Conservation (phyloP, 805 yeast species). For the Metschnikowia shivogae region DNA sequence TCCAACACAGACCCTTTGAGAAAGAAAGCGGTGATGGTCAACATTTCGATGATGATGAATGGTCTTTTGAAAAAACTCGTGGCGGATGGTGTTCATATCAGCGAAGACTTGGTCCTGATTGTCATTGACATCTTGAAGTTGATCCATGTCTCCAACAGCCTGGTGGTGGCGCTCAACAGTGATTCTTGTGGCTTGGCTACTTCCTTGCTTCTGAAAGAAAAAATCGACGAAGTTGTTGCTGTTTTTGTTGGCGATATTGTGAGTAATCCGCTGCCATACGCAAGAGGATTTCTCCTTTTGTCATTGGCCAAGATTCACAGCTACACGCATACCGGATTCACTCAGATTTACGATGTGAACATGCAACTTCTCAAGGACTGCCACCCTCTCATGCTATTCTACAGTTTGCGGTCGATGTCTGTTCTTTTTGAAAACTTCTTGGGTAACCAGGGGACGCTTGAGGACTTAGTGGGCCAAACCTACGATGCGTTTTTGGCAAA, state of each 20-base stretch:
- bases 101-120: slow-evolving; percentile 37
- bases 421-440: slow-evolving; percentile 54
- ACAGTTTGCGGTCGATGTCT: slow-evolving; percentile 60
- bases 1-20: slow-evolving; percentile 31
- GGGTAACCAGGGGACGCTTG: slow-evolving; percentile 41
- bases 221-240: slow-evolving; percentile 24
- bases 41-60: slow-evolving; percentile 61
- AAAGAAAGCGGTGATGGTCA: slow-evolving; percentile 50
- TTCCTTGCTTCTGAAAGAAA: slow-evolving; percentile 18
- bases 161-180: slow-evolving; percentile 46
- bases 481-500: slow-evolving; percentile 32
- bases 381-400: slow-evolving; percentile 76
- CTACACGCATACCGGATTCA: slow-evolving; percentile 26
- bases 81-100: slow-evolving; percentile 20
- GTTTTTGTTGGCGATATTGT: slow-evolving; percentile 56
- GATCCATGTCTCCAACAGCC: slow-evolving; percentile 37
- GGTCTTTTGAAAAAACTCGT: slow-evolving; percentile 34
- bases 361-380: slow-evolving; percentile 68
- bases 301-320: slow-evolving; percentile 29
- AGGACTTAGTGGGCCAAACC: slow-evolving; percentile 33
- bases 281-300: slow-evolving; percentile 44
- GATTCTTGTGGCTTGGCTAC: slow-evolving; percentile 53
- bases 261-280: slow-evolving; percentile 57
- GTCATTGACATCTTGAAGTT: slow-evolving; percentile 49
- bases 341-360: slow-evolving; percentile 51